Percentiles rank a stretch among this genome's conserved stretches.
Conservation (phyloP, 2,329 filamentous ascomycete species). For the Aureobasidium sp. region DNA sequence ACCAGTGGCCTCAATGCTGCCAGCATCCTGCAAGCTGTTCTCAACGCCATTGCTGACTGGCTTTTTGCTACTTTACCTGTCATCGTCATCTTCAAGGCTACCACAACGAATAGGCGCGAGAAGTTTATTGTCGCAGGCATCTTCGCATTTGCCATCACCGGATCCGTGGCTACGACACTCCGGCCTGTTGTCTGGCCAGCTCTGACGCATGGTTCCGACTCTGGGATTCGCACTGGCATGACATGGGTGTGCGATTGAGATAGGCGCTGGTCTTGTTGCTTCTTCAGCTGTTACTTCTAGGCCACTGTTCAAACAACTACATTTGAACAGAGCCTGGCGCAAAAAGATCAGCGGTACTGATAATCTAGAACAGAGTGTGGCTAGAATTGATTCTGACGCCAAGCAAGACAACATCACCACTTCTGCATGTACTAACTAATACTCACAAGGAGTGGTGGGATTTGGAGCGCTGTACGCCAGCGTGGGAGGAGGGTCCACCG, state of each 20-base stretch:
- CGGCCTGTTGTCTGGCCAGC: constrained; percentile 17
- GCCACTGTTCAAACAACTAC: constrained; percentile 19
- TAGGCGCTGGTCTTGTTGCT: constrained; percentile 25
- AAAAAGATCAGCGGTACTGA: not conserved
- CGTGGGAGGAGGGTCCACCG: too few relatives aligned
- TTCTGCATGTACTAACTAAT: too few relatives aligned
- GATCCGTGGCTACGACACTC: constrained; percentile 11
- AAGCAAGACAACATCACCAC: too few relatives aligned
- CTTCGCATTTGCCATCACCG: constrained; percentile 25
- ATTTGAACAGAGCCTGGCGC: not conserved
- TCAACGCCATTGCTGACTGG: constrained; percentile 30
- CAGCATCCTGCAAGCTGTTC: constrained; percentile 18
- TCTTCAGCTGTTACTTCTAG: constrained; percentile 24
- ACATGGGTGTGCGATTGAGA: constrained; percentile 24
- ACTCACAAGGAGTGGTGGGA: too few relatives aligned
- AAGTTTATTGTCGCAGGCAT: constrained; percentile 34
- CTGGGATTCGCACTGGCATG: constrained; percentile 17
- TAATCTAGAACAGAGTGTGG: too few relatives aligned
- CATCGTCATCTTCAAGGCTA: constrained; percentile 28
- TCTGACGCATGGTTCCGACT: constrained; percentile 18
- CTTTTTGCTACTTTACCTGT: constrained; percentile 31
- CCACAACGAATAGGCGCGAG: constrained; percentile 31
- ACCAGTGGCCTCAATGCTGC: not conserved
- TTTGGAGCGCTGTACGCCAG: too few relatives aligned
- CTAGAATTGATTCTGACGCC: too few relatives aligned